Conservation (phyloP, 257 asterid species). For the Nicotiana knightiana region DNA sequence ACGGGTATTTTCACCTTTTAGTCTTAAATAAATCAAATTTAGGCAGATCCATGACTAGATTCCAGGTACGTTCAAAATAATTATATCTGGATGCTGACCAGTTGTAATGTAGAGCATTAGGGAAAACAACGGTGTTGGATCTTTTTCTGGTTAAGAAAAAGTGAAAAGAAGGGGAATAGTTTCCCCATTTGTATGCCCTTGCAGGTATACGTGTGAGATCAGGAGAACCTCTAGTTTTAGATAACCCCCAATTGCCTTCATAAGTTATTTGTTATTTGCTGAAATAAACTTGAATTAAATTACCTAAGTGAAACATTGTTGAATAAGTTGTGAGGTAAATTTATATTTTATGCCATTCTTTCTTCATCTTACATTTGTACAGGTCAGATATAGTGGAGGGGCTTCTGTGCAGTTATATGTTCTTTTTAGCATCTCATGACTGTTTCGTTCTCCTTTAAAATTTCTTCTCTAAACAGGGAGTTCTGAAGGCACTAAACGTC, state of each 20-base stretch:
- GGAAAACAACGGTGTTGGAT: no score
- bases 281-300: neutral
- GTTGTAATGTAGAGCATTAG: no score
- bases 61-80: neutral
- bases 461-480: slow-evolving; percentile 48
- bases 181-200: neutral
- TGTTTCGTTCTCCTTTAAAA: neutral
- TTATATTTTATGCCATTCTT: neutral
- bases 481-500: slow-evolving; percentile 81
- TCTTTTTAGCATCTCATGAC: neutral
- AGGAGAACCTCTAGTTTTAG: neutral
- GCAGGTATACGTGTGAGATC: neutral
- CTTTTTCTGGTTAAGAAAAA: no score
- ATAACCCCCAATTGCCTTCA: neutral
- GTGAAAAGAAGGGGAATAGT: neutral
- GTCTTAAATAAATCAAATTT: neutral
- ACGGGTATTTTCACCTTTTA: neutral
- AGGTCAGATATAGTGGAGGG: neutral
- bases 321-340: neutral
- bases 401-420: neutral
- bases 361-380: slow-evolving; percentile 1
- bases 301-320: neutral
- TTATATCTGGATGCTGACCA: neutral
- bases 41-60: neutral
- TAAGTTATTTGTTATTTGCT: no score